phyloP scores from a whole-genome alignment of 2,329 filamentous ascomycete genomes.

The Fusarium papillatum region DNA sequence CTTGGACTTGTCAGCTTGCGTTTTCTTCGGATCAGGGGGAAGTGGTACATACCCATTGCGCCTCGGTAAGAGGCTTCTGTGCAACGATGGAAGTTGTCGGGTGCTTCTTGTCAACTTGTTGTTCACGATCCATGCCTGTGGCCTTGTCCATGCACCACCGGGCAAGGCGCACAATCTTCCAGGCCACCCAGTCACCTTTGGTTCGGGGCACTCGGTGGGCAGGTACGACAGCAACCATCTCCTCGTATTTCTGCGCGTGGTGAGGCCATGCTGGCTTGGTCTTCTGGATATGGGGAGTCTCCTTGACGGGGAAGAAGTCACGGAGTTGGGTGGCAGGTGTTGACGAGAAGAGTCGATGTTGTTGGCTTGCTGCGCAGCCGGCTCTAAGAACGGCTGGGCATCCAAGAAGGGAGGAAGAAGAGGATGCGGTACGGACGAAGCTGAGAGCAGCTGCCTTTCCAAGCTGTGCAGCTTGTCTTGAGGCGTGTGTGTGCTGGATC shows the following conservation, averaged over 20 bases:
- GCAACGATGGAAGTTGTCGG: conserved; percentile 68
- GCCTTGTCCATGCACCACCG: conserved; percentile 86
- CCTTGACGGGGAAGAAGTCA: conserved; percentile 74
- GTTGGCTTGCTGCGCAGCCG: conserved; percentile 28
- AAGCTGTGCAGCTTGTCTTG: conserved; percentile 44
- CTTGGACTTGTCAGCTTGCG: conserved; percentile 46
- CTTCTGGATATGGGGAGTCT: conserved; percentile 71
- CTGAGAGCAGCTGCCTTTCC: conserved; percentile 40
- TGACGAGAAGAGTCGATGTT: conserved; percentile 61
- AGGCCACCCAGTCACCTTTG: conserved; percentile 83
- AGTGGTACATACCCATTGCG: conserved; percentile 76
- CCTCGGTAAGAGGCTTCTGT: conserved; percentile 78
- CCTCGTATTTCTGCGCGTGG: conserved; percentile 80
- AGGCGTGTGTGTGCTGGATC: conserved; percentile 37
- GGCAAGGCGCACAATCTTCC: conserved; percentile 80
- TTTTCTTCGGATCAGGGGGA: background rate
- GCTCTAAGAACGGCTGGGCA: conserved; percentile 27
- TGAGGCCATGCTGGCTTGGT: conserved; percentile 79
- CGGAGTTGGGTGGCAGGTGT: conserved; percentile 60
- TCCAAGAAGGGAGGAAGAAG: conserved; percentile 26
- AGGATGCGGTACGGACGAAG: conserved; percentile 31
- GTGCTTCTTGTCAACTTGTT: conserved; percentile 72
- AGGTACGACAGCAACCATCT: conserved; percentile 81
- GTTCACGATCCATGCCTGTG: conserved; percentile 80
- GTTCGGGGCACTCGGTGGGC: conserved; percentile 83